Base-by-base conservation (phyloP, 1,284 basidiomycete genomes). In the Cryptococcus sp. region DNA sequence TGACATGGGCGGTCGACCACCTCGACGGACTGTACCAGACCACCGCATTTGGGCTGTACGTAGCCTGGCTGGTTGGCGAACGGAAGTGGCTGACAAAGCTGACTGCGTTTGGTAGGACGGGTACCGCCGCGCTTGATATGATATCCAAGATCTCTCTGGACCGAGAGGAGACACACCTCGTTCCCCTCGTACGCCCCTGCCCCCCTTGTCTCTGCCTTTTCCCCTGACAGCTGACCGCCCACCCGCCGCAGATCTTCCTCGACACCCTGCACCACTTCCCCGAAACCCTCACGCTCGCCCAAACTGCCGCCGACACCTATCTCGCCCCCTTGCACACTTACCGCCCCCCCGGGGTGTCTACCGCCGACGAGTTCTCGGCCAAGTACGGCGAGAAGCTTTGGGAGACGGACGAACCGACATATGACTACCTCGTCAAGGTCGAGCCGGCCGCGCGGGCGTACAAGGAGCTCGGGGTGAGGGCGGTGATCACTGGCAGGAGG, bases 211-310 rank as follows among this genome's bases (percentile, higher is more conserved):
- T 21, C 23, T 42, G 20, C 79, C 23, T 72, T 78, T 3, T 82
- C 84, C 18, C 4, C 45, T 36, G 13, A 18, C 50, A 38, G 85
- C 87, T 1, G 81, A 89, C 18, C 11, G 40, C 36, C 40, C 39
- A 46, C 24, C 38, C 15, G 24, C 21, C 8, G 13, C 56, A 76
- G 72, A 92, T 96, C 78, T 96, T 97, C 79, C 79, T 96, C 72
- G 95, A 98, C 80, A 98, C 95, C 0, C 82, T 98, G 11, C 94
- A 98, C 76, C 96, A 98, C 80, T 98, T 98, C 77, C 80, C 83
- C 2, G 91, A 97, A 79, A 98, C 95, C 5, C 85, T 95, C 65
- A 85, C 87, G 61, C 84, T 98, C 44, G 88, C 94, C 2, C 83
- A 87, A 53, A 85, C 86, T 37, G 89, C 92, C 12, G 85, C 87